Percentiles rank a stretch among this genome's conserved stretches.
These are phyloP conservation scores for Ceratonia siliqua DNA, from an alignment of 306 rosid species.

Conservation along the genomic window DNA sequence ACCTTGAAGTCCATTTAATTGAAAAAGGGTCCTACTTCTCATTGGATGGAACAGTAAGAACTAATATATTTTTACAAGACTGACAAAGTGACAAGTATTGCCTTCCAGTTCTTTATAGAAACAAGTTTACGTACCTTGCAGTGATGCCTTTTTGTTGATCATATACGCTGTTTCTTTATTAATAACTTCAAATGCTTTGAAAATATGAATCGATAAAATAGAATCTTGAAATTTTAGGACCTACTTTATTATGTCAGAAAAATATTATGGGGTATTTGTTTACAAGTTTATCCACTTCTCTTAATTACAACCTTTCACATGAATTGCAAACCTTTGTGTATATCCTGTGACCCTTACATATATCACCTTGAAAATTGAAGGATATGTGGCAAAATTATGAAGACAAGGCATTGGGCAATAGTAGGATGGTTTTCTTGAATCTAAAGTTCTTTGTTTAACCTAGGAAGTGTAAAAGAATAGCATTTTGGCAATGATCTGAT, in stretches of 20 bases:
- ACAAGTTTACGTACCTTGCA: not conserved
- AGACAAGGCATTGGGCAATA: not conserved
- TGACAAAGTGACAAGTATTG: constrained; percentile 6
- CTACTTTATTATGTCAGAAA: not conserved
- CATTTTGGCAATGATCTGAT: not conserved
- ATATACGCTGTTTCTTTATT: not conserved
- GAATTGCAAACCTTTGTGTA: not conserved
- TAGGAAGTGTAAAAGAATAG: constrained; percentile 2
- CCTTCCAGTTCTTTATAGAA: constrained; percentile 4
- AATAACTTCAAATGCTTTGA: not conserved
- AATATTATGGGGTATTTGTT: not conserved
- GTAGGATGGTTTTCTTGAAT: not conserved
- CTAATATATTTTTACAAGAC: not conserved
- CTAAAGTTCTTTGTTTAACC: not conserved
- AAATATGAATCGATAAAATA: not conserved
- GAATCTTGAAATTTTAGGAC: not conserved
- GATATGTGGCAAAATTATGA: constrained; percentile 4
- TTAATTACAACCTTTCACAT: not conserved
- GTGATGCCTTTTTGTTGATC: not conserved
- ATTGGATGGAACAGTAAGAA: not conserved
- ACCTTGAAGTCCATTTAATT: not conserved
- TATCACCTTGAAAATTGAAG: not conserved
- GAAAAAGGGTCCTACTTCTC: not conserved
- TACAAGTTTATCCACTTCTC: not conserved
- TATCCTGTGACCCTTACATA: not conserved